Evolutionary conservation across 2,329 filamentous ascomycete species (phyloP).

Genomic region (Verticillium longisporum): DNA sequence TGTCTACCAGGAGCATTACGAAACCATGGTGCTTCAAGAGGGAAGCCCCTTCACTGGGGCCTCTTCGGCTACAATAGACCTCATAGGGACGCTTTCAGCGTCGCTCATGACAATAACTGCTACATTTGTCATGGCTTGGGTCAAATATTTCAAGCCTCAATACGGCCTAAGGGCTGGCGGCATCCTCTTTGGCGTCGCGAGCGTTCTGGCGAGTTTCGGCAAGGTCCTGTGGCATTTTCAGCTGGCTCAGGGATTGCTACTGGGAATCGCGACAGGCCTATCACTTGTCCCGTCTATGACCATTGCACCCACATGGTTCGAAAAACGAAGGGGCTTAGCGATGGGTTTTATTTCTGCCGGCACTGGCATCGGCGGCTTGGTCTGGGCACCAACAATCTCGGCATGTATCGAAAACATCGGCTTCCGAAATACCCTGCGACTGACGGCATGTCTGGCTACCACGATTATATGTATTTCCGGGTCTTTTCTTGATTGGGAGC

Average conservation of each 20-base stretch:
- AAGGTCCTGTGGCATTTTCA: slow-evolving; percentile 16
- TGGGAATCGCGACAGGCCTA: slow-evolving; percentile 29
- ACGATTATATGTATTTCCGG: too few species aligned
- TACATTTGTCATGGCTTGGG: too few species aligned
- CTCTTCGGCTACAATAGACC: slow-evolving; percentile 26
- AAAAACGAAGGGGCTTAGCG: slow-evolving; percentile 23
- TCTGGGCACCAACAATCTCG: slow-evolving; percentile 18
- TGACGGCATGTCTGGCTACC: too few species aligned
- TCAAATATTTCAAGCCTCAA: too few species aligned
- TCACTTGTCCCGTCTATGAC: slow-evolving; percentile 29
- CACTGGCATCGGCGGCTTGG: slow-evolving; percentile 29
- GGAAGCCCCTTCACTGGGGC: slow-evolving; percentile 24
- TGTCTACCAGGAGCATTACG: slow-evolving; percentile 30
- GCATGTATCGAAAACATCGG: too few species aligned
- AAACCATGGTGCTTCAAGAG: slow-evolving; percentile 19
- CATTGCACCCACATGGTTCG: slow-evolving; percentile 29
- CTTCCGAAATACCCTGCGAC: too few species aligned
- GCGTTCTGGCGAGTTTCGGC: slow-evolving; percentile 24
- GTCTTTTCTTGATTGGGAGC: too few species aligned
- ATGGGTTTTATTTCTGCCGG: slow-evolving; percentile 30
- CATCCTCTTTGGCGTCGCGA: slow-evolving; percentile 22
- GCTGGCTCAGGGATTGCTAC: slow-evolving; percentile 25
- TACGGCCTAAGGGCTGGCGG: slow-evolving; percentile 15
- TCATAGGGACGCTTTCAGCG: slow-evolving; percentile 28
- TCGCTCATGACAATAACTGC: slow-evolving; percentile 17